Base-by-base conservation (phyloP, 148 eudicot species). In the Vaccinium macrocarpon region DNA sequence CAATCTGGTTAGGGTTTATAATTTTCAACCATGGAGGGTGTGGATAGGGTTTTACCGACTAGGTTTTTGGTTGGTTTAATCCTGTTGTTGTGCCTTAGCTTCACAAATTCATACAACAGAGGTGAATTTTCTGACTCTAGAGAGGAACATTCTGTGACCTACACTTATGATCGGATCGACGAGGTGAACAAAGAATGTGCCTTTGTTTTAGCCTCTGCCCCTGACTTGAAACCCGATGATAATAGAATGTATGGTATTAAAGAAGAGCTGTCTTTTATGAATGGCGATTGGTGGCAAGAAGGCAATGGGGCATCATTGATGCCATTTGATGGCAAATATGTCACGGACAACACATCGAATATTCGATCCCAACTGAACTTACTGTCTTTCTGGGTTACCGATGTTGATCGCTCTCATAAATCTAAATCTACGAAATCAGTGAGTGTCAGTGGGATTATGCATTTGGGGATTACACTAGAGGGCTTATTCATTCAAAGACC, bases 231-330 rank as follows among this genome's bases (percentile, higher is more conserved):
- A 55, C 87, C 90, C 25, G 90, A 89, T 87, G 90, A 86, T 78
- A 85, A 84, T 85, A 85, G 90, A 50, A 68, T 90, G 61, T 82
- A 78, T 84, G 82, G 59, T 29, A 90, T 96, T 12, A 90, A 90
- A 85, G 82, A 93, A 72, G 90, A 88, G 70, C 86, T 94, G 10
- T 90, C 94, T 49, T 94, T 96, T 89, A 18, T 79, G 64, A 91
- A 92, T 89, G 99, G 99, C 57, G 99, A 96, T 91, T 96, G 99
- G 99, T 92, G 90, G 89, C 97, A 96, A 51, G 72, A 83, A 49
- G 86, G 66, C 56, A 86, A 86, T 85, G 89, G 76, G 81, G 87
- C 94, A 72, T 95, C 93, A 42, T 79, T 96, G 79, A 86, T 96
- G 92, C 97, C 99, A 23, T 96, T 94, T 88, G 93, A 88, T 85